Conservation (phyloP, 306 rosid genomes). For the Dalbergia cultrata region DNA sequence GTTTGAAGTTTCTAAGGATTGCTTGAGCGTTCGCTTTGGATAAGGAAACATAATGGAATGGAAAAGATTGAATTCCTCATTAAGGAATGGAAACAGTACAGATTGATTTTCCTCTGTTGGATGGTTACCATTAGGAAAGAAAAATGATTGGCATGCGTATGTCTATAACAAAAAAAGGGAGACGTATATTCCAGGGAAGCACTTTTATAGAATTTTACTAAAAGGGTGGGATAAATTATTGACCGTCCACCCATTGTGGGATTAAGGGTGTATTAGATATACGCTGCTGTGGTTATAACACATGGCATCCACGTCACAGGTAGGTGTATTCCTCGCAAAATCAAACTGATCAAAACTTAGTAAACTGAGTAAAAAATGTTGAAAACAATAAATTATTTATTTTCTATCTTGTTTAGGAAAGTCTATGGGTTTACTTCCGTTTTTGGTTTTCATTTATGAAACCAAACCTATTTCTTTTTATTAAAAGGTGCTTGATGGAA, state of each 20-base stretch:
- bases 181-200: neutral
- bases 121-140: neutral
- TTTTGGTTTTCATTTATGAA: neutral
- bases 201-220: neutral
- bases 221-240: neutral
- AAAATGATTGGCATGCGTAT: neutral
- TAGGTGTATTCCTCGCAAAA: neutral
- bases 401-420: neutral
- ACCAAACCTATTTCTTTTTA: neutral
- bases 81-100: neutral
- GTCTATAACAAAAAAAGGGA: neutral
- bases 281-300: neutral
- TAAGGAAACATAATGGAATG: conserved; percentile 10
- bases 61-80: neutral
- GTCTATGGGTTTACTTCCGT: conserved; percentile 1
- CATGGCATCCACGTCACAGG: neutral
- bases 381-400: neutral
- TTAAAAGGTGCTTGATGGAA: too few species aligned
- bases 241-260: neutral
- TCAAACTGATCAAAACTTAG: neutral
- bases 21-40: neutral
- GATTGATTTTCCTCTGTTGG: conserved; percentile 14
- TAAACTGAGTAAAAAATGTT: neutral
- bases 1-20: conserved; percentile 14
- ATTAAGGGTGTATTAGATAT: neutral